phyloP scores from a whole-genome alignment of 179 eudicot species.

The Drosera spatulata region DNA sequence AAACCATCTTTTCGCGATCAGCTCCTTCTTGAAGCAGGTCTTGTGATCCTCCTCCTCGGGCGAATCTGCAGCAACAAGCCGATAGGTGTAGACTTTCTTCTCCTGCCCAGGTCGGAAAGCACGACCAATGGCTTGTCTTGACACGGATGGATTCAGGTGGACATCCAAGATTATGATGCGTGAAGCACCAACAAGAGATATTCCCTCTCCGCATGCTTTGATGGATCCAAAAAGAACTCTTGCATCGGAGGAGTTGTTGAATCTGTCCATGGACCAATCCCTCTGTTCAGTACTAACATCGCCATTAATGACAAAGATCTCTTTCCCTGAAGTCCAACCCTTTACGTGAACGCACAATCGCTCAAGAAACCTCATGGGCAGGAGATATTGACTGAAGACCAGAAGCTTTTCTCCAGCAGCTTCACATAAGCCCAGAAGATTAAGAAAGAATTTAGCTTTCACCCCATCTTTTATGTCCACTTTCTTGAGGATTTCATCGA shows the following conservation, averaged over 20 bases:
- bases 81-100: too few relatives aligned
- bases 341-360: conserved; percentile 34
- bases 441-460: conserved; percentile 71
- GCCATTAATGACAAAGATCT: conserved; percentile 67
- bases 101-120: too few relatives aligned
- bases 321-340: conserved; percentile 59
- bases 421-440: conserved; percentile 55
- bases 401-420: conserved; percentile 36
- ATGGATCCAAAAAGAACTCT: conserved; percentile 82
- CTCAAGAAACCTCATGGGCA: conserved; percentile 72
- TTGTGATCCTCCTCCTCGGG: too few relatives aligned
- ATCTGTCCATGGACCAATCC: conserved; percentile 63
- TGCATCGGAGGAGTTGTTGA: conserved; percentile 70
- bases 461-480: conserved; percentile 62
- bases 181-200: conserved; percentile 78
- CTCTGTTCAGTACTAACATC: conserved; percentile 52
- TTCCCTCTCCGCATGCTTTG: conserved; percentile 95
- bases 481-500: conserved; percentile 34
- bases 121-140: too few relatives aligned
- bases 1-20: conserved; percentile 68
- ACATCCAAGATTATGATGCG: too few relatives aligned
- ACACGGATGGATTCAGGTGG: too few relatives aligned
- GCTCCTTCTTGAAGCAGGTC: too few relatives aligned
- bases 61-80: too few relatives aligned
- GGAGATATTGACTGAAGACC: conserved; percentile 29